phyloP scores from a whole-genome alignment of 2,329 filamentous ascomycete species.

The Neopestalotiopsis clavispora region DNA sequence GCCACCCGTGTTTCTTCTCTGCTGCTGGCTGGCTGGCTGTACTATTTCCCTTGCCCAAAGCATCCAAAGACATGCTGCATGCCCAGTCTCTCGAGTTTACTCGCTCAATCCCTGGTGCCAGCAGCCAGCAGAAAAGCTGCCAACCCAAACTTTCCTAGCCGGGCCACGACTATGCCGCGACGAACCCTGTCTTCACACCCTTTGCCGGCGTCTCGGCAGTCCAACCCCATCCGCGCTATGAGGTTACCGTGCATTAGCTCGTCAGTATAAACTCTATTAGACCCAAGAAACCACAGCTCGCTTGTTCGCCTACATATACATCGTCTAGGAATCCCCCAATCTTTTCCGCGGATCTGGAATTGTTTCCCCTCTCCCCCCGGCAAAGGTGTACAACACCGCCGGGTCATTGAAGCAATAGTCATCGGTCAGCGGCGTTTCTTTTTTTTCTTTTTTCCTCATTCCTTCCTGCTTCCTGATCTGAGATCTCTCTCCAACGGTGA shows the following conservation, averaged over 20 bases:
- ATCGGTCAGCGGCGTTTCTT: not conserved
- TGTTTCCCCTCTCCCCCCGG: not conserved
- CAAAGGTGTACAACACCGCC: not conserved
- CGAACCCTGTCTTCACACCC: not conserved
- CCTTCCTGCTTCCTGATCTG: not conserved
- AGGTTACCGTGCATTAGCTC: slow-evolving; percentile 5
- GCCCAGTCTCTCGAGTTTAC: not conserved
- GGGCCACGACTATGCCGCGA: not conserved
- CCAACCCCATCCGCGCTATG: not conserved
- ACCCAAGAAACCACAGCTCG: not conserved
- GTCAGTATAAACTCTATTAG: not conserved
- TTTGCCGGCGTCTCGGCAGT: not conserved
- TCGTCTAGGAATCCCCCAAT: not conserved
- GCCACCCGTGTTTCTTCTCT: not conserved
- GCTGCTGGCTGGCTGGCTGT: not conserved
- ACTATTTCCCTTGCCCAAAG: not conserved
- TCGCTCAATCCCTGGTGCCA: not conserved
- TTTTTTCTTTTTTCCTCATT: not conserved
- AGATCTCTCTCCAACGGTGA: not conserved
- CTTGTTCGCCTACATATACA: not conserved
- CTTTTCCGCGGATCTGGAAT: not conserved
- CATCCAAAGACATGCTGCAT: not conserved
- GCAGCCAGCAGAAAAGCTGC: not conserved
- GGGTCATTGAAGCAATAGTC: not conserved
- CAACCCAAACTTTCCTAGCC: not conserved